phyloP scores from a whole-genome alignment of 306 rosid genomes.

The Lathyrus aphaca region DNA sequence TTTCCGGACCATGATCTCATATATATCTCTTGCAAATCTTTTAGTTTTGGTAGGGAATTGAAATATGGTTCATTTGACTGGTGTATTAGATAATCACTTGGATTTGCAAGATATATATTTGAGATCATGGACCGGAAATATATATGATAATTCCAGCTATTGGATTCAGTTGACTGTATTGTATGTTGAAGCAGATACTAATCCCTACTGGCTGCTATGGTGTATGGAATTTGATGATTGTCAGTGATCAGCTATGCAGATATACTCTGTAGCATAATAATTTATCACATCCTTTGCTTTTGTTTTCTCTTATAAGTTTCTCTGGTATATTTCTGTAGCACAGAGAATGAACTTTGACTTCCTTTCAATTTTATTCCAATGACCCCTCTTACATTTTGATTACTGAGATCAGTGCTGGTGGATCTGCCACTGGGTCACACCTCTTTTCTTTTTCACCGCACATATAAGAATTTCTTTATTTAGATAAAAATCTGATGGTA shows the following conservation, averaged over 20 bases:
- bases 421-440: background rate
- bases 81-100: too few species aligned
- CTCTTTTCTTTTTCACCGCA: background rate
- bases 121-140: background rate
- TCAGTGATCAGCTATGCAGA: background rate
- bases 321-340: background rate
- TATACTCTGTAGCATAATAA: background rate
- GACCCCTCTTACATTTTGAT: background rate
- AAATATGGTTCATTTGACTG: slow-evolving; percentile 12
- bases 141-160: too few species aligned
- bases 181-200: background rate
- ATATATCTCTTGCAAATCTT: background rate
- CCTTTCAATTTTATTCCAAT: slow-evolving; percentile 16
- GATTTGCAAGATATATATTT: background rate
- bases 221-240: slow-evolving; percentile 6
- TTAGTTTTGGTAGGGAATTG: slow-evolving; percentile 7
- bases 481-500: background rate
- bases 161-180: slow-evolving; percentile 18
- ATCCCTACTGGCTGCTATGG: slow-evolving; percentile 2
- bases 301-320: background rate
- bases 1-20: background rate
- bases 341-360: background rate
- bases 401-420: background rate
- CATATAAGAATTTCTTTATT: background rate
- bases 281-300: slow-evolving; percentile 7